Base-by-base conservation (phyloP, 352 stramenopile species). In the Globisporangium ultimum region DNA sequence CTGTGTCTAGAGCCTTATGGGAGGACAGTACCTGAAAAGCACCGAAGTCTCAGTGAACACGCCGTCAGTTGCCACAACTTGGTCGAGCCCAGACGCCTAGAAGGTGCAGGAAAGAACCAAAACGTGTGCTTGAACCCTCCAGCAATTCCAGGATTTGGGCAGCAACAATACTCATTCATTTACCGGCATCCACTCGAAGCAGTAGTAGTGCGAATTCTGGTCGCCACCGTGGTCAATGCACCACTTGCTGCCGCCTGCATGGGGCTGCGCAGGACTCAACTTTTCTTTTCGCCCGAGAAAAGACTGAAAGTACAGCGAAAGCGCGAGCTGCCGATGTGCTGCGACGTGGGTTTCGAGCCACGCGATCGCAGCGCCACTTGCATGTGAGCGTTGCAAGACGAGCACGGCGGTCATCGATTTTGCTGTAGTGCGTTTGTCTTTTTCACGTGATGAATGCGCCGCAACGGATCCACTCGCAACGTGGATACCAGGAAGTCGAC, bases 181-280 rank as follows among this genome's bases (percentile, higher is more conserved):
- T 38, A 57, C 38, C 51, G 51, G 20, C 22, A 57, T 22, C 12
- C 46, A 38, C 38, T 57, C 51, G 12, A 57, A 57, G 51, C 51
- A 57, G 51, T 57, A 57, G 14, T 9, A n/a, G 40, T 45, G 40
- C 28, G 46, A 5, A 34, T 18, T 34, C 13, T 45, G 42, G 13
- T 55, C 50, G 17, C 13, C 50, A 17, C 36, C 12, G n/a, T 32
- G 18, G 32, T 45, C 10, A 18, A 20, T 15, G 18, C 21, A 40
- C n/a, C 45, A 38, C 7, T 22, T 34, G n/a, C 15, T 54, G 28
- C 7, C 17, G n/a, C 6, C 20, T 3, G 7, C 15, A 18, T 24
- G 7, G 2, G 28, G 8, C 17, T 45, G 40, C 7, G 40, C 40
- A 45, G 40, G 40, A 18, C 40, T 5, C 17, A 45, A 24, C 21